phyloP scores from a whole-genome alignment of 148 eudicot genomes.

The Rhododendron henanense region DNA sequence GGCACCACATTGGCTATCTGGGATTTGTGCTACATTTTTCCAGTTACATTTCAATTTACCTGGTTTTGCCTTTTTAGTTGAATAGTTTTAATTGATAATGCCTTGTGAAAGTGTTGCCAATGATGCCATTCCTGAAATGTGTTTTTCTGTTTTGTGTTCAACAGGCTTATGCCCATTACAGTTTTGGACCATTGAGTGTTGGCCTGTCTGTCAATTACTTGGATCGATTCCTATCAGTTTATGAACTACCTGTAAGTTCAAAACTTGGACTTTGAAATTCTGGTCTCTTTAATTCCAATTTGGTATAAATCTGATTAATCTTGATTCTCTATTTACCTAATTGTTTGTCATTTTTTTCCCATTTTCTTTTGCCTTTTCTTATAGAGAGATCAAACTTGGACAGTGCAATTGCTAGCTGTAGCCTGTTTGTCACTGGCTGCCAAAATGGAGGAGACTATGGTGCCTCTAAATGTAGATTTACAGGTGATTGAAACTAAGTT shows the following conservation, averaged over 20 bases:
- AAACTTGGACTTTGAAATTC: neutral
- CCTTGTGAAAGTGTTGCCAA: neutral
- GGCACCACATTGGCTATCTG: conserved; percentile 3
- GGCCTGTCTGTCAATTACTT: conserved; percentile 69
- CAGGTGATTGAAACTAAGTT: conserved; percentile 43
- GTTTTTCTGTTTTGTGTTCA: conserved; percentile 13
- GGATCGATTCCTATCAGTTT: conserved; percentile 67
- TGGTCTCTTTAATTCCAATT: neutral
- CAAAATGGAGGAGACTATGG: conserved; percentile 66
- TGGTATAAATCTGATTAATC: neutral
- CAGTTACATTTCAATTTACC: neutral
- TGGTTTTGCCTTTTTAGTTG: neutral
- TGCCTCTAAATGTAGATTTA: conserved; percentile 45
- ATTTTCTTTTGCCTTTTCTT: neutral
- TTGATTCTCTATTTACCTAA: conserved; percentile 1
- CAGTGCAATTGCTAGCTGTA: conserved; percentile 69
- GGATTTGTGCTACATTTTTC: neutral
- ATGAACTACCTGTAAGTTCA: conserved; percentile 63
- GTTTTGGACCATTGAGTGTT: conserved; percentile 56
- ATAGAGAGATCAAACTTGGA: conserved; percentile 64
- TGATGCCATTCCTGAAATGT: conserved; percentile 6
- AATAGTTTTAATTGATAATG: neutral
- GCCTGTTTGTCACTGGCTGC: conserved; percentile 85
- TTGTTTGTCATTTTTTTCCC: neutral
- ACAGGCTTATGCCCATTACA: conserved; percentile 71